Conservation (phyloP, 2,329 filamentous ascomycete genomes). For the Fusarium sp. region DNA sequence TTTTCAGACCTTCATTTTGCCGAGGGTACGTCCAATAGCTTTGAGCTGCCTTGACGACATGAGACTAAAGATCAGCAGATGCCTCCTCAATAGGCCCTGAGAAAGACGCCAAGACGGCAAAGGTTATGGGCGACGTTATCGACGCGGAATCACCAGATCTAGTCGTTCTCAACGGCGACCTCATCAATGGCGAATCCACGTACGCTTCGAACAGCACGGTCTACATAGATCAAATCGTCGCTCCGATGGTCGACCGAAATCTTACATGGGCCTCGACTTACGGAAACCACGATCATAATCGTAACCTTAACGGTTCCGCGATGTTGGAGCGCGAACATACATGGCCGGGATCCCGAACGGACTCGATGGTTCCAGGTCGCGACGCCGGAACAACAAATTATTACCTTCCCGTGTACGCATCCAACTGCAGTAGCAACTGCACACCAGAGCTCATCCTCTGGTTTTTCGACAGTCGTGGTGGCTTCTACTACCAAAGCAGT, state of each 20-base stretch:
- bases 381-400: slow-evolving; percentile 58
- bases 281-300: slow-evolving; percentile 75
- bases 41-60: accelerated
- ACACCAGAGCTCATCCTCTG: slow-evolving; percentile 65
- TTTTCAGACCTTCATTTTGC: slow-evolving; percentile 41
- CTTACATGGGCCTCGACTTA: slow-evolving; percentile 75
- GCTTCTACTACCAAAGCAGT: slow-evolving; percentile 59
- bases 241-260: slow-evolving; percentile 65
- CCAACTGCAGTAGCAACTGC: slow-evolving; percentile 50
- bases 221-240: slow-evolving; percentile 69
- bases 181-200: slow-evolving; percentile 75
- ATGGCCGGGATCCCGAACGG: slow-evolving; percentile 42
- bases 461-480: slow-evolving; percentile 77
- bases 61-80: slow-evolving; percentile 12
- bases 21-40: slow-evolving; percentile 8
- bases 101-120: slow-evolving; percentile 53
- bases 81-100: slow-evolving; percentile 48
- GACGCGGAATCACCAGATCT: slow-evolving; percentile 61
- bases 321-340: slow-evolving; percentile 45
- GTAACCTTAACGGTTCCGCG: slow-evolving; percentile 54
- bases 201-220: slow-evolving; percentile 62
- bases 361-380: slow-evolving; percentile 34
- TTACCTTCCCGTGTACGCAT: slow-evolving; percentile 56
- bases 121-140: slow-evolving; percentile 54
- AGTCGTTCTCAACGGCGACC: slow-evolving; percentile 76